Percentiles rank a stretch among this genome's conserved stretches.
Conservation (phyloP, 345 rosid species). For the Atalantia buxifolia region DNA sequence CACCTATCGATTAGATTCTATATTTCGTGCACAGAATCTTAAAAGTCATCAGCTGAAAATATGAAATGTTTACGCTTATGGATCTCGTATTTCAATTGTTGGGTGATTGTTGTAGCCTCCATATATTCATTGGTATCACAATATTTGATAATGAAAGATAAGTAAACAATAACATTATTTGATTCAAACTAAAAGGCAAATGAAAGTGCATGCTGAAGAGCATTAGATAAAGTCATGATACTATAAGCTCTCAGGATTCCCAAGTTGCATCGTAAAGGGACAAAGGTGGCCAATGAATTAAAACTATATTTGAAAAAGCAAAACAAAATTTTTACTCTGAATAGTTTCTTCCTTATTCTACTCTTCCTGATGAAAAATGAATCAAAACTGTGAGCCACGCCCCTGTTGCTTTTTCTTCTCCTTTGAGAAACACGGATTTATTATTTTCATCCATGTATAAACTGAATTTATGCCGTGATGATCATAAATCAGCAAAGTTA, state of each 20-base stretch:
- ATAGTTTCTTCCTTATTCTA: neutral
- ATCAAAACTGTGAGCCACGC: neutral
- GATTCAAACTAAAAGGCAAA: too few relatives aligned
- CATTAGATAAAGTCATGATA: too few relatives aligned
- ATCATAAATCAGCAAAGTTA: conserved; percentile 31
- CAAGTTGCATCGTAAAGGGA: too few relatives aligned
- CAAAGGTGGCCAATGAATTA: too few relatives aligned
- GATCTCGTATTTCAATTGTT: neutral
- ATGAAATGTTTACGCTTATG: neutral
- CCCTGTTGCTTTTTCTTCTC: neutral
- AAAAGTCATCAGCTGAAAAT: neutral
- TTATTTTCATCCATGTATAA: neutral
- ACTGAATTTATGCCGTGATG: neutral
- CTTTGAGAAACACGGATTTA: neutral
- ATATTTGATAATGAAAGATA: too few relatives aligned
- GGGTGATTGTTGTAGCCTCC: neutral
- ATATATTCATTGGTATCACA: neutral
- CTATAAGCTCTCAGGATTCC: too few relatives aligned
- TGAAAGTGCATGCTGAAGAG: too few relatives aligned
- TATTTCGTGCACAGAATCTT: neutral
- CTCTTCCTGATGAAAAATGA: neutral
- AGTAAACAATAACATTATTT: too few relatives aligned
- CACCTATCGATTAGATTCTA: neutral
- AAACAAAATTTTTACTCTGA: neutral
- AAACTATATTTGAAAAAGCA: neutral